Percentiles rank a stretch among this genome's conserved stretches.
Evolutionary conservation across 2,329 filamentous ascomycete genomes (phyloP).

Genomic region (Paracamarosporium sp.): DNA sequence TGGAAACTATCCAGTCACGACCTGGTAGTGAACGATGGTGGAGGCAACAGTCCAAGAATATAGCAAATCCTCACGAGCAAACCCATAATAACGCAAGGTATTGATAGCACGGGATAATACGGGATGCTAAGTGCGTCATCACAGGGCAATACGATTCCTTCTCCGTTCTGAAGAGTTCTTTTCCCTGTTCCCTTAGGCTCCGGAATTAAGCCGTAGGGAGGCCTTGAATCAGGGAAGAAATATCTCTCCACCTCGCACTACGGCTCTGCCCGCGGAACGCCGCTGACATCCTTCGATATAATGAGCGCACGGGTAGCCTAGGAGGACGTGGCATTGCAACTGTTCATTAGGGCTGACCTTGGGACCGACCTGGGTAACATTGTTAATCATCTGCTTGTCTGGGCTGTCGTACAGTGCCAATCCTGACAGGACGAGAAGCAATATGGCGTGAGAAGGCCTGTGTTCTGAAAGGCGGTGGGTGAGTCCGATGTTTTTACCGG

Average conservation of each 20-base stretch:
- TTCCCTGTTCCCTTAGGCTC: neutral
- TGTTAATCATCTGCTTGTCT: neutral
- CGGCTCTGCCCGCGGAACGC: neutral
- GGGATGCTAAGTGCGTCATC: no score
- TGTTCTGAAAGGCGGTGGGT: neutral
- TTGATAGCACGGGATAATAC: no score
- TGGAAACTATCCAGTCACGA: neutral
- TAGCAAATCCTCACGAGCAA: neutral
- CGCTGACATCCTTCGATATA: neutral
- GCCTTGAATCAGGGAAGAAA: neutral
- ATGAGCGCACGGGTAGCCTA: neutral
- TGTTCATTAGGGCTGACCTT: neutral
- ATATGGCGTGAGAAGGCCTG: neutral
- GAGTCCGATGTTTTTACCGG: neutral
- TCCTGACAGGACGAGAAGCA: neutral
- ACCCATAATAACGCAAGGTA: neutral
- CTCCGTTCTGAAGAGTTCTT: neutral
- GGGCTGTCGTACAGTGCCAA: neutral
- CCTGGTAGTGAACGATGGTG: neutral
- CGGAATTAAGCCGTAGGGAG: neutral
- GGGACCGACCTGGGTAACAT: neutral
- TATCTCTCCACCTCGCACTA: neutral
- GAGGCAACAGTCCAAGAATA: neutral
- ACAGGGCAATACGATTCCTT: neutral
- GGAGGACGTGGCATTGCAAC: neutral